Evolutionary conservation across 495 filamentous ascomycete species (phyloP), one percentile per base, ranked within the genome.

Genomic region (Penicillium maclennaniae): DNA sequence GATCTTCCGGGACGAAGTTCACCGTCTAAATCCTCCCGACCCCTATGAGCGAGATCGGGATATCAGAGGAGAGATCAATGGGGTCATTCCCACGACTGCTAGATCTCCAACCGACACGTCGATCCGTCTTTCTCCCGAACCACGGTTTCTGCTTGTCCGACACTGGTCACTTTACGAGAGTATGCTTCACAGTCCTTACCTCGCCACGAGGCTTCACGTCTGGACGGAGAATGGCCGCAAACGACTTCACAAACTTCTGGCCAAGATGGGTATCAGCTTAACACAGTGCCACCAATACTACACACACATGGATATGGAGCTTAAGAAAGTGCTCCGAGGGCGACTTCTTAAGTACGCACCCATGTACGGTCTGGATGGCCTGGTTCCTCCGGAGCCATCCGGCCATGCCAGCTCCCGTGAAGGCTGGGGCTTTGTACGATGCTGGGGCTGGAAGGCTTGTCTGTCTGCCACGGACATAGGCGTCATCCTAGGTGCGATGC

Each of bases 81-180:
- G 87, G 25, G 79, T 91, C 31, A 95, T 97, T 53, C 91, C 88
- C 28, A 96, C 91, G 0, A 89, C 89, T 14, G 93, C 91, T 2
- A 77, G 86, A 51, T 91, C 86, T 52, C 90, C 95, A 15, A 91
- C 89, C 43, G 93, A 98, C 67, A 95, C 83, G 19, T 86, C 89
- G 42, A 98, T 98, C 59, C 87, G 91, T 16, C 69, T 98, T 26
- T 96, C 91, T 0, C 93, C 95, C 0, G 93, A 98, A 68, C 95
- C 92, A 31, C 88, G 87, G 47, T 97, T 98, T 59, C 82, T 97
- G 23, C 82, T 98, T 1, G 89, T 98, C 47, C 79, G 93, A 21
- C 93, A 98, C 63, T 98, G 93, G 93, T 93, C 89, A 45, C 76
- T 98, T 4, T 97, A 97, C 67, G 93, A 98, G 57, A 95, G 91